Conservation (phyloP, 106 monocot genomes). For the Triglochin maritima region DNA sequence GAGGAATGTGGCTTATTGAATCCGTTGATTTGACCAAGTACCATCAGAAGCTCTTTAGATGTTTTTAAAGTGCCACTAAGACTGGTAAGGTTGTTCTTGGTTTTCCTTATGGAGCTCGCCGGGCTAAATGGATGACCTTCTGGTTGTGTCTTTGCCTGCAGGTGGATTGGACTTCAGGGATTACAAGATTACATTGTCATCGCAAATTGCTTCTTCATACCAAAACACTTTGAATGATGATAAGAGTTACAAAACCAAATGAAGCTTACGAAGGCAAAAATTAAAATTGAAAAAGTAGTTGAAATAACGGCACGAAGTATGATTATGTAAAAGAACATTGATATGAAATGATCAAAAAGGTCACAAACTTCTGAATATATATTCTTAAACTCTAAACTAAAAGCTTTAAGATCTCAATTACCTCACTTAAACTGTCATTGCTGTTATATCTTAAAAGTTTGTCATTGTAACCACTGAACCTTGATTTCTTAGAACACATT, state of each 20-base stretch:
- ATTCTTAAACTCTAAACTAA: too few species aligned
- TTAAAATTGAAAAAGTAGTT: too few species aligned
- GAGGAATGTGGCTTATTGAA: constrained; percentile 29
- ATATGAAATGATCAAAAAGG: too few species aligned
- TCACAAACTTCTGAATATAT: too few species aligned
- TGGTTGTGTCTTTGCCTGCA: constrained; percentile 30
- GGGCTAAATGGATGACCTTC: constrained; percentile 10
- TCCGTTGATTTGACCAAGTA: constrained; percentile 25
- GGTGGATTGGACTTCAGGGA: not conserved
- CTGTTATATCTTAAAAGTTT: constrained; percentile 17
- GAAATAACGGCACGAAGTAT: too few species aligned
- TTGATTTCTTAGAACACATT: constrained; percentile 12
- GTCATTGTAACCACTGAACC: constrained; percentile 2
- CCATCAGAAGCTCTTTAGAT: constrained; percentile 53
- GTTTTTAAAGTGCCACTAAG: constrained; percentile 34
- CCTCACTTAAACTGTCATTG: constrained; percentile 29
- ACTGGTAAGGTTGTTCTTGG: constrained; percentile 33
- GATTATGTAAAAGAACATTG: too few species aligned
- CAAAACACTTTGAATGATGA: too few species aligned
- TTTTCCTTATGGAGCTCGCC: constrained; percentile 12
- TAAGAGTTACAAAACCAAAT: too few species aligned
- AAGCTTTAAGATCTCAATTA: not conserved
- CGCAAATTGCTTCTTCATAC: too few species aligned
- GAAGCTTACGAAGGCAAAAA: too few species aligned
- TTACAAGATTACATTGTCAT: too few species aligned